Evolutionary conservation across 1,139 yeast genomes (phyloP).

Genomic region (Taiozyma sp.): DNA sequence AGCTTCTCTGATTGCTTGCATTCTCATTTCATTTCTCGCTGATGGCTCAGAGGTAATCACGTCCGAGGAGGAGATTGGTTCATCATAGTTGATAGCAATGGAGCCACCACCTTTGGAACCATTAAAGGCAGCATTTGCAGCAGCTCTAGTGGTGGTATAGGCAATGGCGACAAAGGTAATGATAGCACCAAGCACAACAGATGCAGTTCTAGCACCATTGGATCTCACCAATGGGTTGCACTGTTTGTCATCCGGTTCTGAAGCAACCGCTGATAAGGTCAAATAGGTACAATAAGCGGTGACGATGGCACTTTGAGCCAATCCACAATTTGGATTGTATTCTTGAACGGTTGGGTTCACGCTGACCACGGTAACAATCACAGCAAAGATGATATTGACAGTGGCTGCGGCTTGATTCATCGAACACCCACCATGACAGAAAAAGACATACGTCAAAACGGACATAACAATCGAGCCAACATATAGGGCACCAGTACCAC

Average conservation of each 20-base stretch:
- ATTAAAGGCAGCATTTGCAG: slow-evolving; percentile 68
- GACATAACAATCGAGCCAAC: slow-evolving; percentile 68
- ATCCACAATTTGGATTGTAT: slow-evolving; percentile 89
- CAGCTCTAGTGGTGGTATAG: slow-evolving; percentile 96
- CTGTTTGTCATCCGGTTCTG: slow-evolving; percentile 90
- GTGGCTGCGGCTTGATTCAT: slow-evolving; percentile 90
- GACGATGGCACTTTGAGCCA: slow-evolving; percentile 97
- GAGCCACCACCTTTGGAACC: slow-evolving; percentile 26
- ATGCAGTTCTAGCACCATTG: slow-evolving; percentile 83
- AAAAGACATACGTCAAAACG: slow-evolving; percentile 74
- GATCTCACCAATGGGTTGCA: slow-evolving; percentile 93
- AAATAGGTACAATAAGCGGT: slow-evolving; percentile 90
- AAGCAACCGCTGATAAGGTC: slow-evolving; percentile 89
- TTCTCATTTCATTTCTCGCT: slow-evolving; percentile 69
- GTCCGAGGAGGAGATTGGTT: slow-evolving; percentile 31
- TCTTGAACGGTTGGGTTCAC: slow-evolving; percentile 86
- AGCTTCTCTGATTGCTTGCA: slow-evolving; percentile 88
- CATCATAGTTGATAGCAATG: slow-evolving; percentile 32
- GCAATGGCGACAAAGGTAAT: slow-evolving; percentile 96
- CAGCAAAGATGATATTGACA: slow-evolving; percentile 61
- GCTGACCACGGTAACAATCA: slow-evolving; percentile 65
- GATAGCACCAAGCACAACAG: slow-evolving; percentile 84
- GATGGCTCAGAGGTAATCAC: slow-evolving; percentile 46
- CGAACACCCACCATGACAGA: slow-evolving; percentile 80
- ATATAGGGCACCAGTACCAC: slow-evolving; percentile 88